Percentiles rank a stretch among this genome's conserved stretches.
These are phyloP conservation scores for Hanseniaspora opuntiae DNA, from an alignment of 805 yeast genomes.

Conservation along the genomic window DNA sequence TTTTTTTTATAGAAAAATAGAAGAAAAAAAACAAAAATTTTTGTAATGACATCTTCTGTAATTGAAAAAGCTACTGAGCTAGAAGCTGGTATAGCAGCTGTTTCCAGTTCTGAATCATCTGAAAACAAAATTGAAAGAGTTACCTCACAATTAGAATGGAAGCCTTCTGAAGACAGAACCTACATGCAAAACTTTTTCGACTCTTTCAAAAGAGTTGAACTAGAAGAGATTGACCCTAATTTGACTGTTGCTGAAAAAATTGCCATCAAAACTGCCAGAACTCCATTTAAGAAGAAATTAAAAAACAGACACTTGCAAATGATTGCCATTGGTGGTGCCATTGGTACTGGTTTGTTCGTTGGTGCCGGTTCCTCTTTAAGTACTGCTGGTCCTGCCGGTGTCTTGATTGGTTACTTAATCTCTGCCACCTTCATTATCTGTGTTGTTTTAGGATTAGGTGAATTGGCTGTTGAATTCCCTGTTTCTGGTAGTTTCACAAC, in stretches of 20 bases:
- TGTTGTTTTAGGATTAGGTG: constrained; percentile 51
- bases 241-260: constrained; percentile 33
- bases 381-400: constrained; percentile 56
- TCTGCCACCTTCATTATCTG: constrained; percentile 46
- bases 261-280: constrained; percentile 33
- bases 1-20: neutral
- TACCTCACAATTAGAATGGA: constrained; percentile 4
- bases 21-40: neutral
- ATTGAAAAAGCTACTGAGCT: neutral
- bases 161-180: neutral
- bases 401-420: constrained; percentile 40
- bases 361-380: constrained; percentile 52
- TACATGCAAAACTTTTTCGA: constrained; percentile 34
- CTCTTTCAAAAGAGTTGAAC: constrained; percentile 33
- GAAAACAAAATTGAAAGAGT: constrained; percentile 3
- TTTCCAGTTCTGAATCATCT: neutral
- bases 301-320: constrained; percentile 46
- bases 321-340: constrained; percentile 60
- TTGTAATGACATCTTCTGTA: neutral
- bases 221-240: constrained; percentile 28
- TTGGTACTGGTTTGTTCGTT: constrained; percentile 65
- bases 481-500: constrained; percentile 52
- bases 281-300: constrained; percentile 44
- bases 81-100: neutral
- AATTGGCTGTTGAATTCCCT: constrained; percentile 47